Percentiles rank a stretch among this genome's conserved stretches.
Conservation (phyloP, 345 rosid genomes). For the Brassica carinata region DNA sequence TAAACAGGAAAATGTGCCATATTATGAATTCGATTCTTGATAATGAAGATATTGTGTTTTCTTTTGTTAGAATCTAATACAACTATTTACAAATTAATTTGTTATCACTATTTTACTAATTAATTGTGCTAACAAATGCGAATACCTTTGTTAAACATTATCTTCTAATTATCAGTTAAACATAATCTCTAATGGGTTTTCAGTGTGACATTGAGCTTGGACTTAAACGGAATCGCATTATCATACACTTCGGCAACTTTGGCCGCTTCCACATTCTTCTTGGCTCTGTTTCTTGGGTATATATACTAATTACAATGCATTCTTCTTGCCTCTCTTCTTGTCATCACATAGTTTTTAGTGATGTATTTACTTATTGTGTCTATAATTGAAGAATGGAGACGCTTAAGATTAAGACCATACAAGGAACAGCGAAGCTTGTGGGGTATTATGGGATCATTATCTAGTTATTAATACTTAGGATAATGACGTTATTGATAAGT, state of each 20-base stretch:
- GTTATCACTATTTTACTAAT: neutral
- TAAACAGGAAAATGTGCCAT: neutral
- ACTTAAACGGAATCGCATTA: constrained; percentile 70
- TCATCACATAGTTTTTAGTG: neutral
- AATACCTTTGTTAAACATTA: neutral
- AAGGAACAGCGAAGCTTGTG: constrained; percentile 69
- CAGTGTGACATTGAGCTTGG: constrained; percentile 70
- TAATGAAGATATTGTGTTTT: neutral
- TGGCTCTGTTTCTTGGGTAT: constrained; percentile 78
- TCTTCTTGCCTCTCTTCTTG: constrained; percentile 65
- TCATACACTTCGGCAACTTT: constrained; percentile 75
- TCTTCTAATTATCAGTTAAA: neutral
- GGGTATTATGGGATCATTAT: constrained; percentile 24
- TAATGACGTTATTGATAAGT: no score
- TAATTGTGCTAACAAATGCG: neutral
- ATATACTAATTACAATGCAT: constrained; percentile 26
- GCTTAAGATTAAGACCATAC: constrained; percentile 52
- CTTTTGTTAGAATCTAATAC: neutral
- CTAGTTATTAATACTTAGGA: no score
- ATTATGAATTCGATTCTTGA: neutral
- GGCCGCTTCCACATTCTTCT: constrained; percentile 92
- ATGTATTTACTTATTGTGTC: neutral
- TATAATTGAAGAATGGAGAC: constrained; percentile 59
- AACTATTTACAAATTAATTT: neutral
- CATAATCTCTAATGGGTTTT: neutral